These are phyloP conservation scores for Hymenoscyphus occultus DNA, from an alignment of 2,329 filamentous ascomycete genomes.

Conservation along the genomic window DNA sequence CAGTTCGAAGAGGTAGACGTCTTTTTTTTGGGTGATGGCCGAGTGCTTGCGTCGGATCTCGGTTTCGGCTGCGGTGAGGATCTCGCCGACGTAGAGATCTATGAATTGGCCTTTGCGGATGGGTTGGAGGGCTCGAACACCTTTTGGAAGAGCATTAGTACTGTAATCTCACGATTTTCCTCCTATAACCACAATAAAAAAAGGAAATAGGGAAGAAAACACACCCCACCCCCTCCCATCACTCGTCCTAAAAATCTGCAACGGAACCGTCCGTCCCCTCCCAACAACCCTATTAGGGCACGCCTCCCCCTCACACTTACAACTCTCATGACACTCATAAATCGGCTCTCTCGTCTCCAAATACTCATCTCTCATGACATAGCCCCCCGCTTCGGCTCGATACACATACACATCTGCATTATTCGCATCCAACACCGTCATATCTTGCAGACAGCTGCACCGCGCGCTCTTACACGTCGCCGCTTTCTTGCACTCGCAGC, in stretches of 20 bases:
- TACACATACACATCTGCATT: constrained; percentile 49
- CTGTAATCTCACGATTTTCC: background rate
- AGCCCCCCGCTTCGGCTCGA: constrained; percentile 52
- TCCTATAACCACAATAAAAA: background rate
- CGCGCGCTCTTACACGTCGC: background rate
- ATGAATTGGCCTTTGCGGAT: constrained; percentile 74
- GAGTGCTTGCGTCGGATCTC: constrained; percentile 58
- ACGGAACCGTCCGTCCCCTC: constrained; percentile 63
- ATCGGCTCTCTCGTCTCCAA: constrained; percentile 59
- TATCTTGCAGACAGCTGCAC: constrained; percentile 45
- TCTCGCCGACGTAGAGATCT: constrained; percentile 73
- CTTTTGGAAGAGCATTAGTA: constrained; percentile 36
- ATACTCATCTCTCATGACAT: constrained; percentile 50
- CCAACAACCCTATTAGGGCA: constrained; percentile 79
- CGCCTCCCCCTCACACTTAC: constrained; percentile 53
- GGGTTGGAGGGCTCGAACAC: constrained; percentile 61
- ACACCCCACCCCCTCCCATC: constrained; percentile 72
- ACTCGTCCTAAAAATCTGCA: constrained; percentile 74
- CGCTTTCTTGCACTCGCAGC: constrained; percentile 13
- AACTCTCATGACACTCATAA: constrained; percentile 76
- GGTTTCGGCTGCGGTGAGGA: constrained; percentile 64
- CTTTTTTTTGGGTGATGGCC: constrained; percentile 59
- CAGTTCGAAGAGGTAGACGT: constrained; percentile 75
- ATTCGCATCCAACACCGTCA: constrained; percentile 49
- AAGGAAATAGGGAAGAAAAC: background rate